These are phyloP conservation scores for Podaxis carcinomalis DNA, from an alignment of 768 basidiomycete genomes.

Conservation along the genomic window DNA sequence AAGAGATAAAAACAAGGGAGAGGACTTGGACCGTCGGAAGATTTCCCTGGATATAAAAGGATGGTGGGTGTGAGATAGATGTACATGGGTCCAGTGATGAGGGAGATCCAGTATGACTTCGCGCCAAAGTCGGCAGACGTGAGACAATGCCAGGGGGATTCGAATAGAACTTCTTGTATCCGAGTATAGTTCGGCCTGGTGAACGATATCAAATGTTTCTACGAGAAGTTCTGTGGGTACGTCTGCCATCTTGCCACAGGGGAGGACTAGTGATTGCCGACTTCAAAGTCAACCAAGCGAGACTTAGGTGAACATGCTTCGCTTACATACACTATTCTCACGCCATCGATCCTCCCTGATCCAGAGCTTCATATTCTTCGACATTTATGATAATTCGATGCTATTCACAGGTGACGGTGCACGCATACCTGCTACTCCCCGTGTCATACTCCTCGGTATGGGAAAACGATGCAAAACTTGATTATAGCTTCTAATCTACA, in stretches of 20 bases:
- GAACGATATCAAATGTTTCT: conserved; percentile 3
- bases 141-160: not conserved
- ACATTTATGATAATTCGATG: no score
- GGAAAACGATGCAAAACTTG: not conserved
- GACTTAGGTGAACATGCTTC: not conserved
- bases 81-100: conserved; percentile 4
- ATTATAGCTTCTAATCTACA: not conserved
- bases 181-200: conserved; percentile 1
- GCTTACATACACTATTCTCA: not conserved
- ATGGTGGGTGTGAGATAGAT: conserved; percentile 2
- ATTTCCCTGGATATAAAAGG: not conserved
- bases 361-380: no score
- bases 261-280: not conserved
- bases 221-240: conserved; percentile 3
- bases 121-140: conserved; percentile 2
- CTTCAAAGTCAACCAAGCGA: no score
- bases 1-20: not conserved
- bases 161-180: conserved; percentile 1
- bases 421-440: no score
- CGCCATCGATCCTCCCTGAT: not conserved
- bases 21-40: not conserved
- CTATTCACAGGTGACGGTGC: no score
- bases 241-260: not conserved
- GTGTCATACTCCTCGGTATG: not conserved
- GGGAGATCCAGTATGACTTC: conserved; percentile 4